Evolutionary conservation across 2,329 filamentous ascomycete genomes (phyloP).

Genomic region (Trichoderma sp.): DNA sequence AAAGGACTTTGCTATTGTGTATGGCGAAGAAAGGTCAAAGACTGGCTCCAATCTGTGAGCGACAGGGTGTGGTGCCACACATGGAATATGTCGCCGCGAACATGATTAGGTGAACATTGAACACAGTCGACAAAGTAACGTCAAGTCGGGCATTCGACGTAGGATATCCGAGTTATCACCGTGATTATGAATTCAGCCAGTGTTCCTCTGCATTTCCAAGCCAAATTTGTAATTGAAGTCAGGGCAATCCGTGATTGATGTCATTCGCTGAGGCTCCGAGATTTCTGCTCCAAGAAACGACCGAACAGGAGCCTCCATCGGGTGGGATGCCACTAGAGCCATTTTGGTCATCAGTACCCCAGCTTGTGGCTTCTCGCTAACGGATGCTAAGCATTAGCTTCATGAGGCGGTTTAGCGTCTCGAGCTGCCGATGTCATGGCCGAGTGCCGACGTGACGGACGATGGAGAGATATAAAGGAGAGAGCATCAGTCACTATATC

Average conservation of each 20-base stretch:
- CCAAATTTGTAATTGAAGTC: background rate
- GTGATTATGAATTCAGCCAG: background rate
- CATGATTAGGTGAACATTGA: background rate
- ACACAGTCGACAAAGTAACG: background rate
- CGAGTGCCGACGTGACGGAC: background rate
- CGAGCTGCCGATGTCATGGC: background rate
- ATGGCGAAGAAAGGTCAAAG: constrained; percentile 24
- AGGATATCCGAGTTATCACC: background rate
- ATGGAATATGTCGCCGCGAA: background rate
- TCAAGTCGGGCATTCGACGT: background rate
- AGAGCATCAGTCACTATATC: background rate
- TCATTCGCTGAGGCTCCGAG: background rate
- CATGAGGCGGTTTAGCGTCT: background rate
- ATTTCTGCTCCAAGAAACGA: background rate
- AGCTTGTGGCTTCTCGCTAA: background rate
- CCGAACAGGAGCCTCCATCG: background rate
- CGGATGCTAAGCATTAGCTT: background rate
- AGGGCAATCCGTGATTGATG: background rate
- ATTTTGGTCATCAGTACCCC: background rate
- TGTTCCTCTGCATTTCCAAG: background rate
- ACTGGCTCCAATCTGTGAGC: constrained; percentile 9
- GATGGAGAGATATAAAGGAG: background rate
- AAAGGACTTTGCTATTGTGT: constrained; percentile 36
- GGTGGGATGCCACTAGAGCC: background rate
- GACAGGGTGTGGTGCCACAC: constrained; percentile 11